A percentile compares a stretch with the other conserved stretches of the same genome.
Conservation (phyloP, 2,329 filamentous ascomycete genomes). For the Monosporascus sp. region DNA sequence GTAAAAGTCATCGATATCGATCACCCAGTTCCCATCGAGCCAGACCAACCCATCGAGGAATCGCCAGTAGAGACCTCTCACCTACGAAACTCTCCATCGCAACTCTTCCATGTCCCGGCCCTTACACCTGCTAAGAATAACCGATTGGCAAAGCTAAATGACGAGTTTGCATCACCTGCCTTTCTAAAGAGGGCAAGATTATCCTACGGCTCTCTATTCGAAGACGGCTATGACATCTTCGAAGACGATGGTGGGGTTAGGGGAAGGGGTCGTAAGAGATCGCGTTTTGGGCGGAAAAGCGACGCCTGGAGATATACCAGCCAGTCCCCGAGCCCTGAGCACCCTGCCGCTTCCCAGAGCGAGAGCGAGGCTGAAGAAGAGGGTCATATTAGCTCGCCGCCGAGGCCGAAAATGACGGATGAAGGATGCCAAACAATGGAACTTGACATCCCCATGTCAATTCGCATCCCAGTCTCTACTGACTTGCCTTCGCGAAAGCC, state of each 20-base stretch:
- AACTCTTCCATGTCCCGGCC: constrained; percentile 1
- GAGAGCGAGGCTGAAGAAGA: constrained; percentile 10
- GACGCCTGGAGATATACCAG: constrained; percentile 70
- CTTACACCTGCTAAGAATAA: constrained; percentile 27
- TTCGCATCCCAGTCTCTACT: constrained; percentile 4
- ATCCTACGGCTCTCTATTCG: constrained; percentile 63
- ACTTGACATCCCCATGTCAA: constrained; percentile 19
- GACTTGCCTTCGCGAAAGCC: not conserved
- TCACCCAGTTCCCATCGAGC: constrained; percentile 24
- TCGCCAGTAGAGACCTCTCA: constrained; percentile 8
- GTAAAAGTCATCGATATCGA: constrained; percentile 50
- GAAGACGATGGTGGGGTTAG: constrained; percentile 60
- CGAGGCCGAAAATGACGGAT: constrained; percentile 27
- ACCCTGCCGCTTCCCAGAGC: constrained; percentile 1
- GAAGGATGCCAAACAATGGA: constrained; percentile 36
- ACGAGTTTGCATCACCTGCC: constrained; percentile 70
- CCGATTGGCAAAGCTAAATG: constrained; percentile 30
- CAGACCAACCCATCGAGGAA: constrained; percentile 3
- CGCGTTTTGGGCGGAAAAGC: constrained; percentile 62
- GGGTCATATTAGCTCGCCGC: constrained; percentile 8
- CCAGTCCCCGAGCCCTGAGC: constrained; percentile 65
- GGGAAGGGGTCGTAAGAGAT: constrained; percentile 62
- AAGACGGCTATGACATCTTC: constrained; percentile 61
- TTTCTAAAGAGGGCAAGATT: constrained; percentile 69
- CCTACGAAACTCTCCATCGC: constrained; percentile 7